A percentile compares a stretch with the other conserved stretches of the same genome.
These are phyloP conservation scores for Aspergillus neotritici DNA, from an alignment of 2,329 filamentous ascomycete species.

Conservation along the genomic window DNA sequence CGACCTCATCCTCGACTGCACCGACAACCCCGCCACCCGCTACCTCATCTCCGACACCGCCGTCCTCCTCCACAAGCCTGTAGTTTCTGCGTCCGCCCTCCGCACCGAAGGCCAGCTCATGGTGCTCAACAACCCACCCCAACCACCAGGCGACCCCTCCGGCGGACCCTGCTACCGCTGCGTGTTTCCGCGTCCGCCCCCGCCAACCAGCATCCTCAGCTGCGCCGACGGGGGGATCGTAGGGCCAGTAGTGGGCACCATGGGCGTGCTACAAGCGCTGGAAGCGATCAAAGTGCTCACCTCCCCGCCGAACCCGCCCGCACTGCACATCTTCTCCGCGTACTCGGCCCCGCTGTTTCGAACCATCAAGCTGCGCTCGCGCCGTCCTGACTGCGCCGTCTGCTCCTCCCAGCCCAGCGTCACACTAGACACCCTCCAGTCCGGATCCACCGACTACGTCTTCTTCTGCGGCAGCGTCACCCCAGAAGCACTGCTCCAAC, in stretches of 20 bases:
- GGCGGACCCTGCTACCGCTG: constrained; percentile 90
- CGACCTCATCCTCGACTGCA: constrained; percentile 87
- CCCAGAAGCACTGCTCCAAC: constrained; percentile 52
- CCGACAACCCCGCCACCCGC: constrained; percentile 83
- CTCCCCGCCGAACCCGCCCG: constrained; percentile 26
- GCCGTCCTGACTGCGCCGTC: constrained; percentile 66
- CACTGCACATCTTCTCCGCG: constrained; percentile 41
- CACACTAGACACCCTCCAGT: constrained; percentile 56
- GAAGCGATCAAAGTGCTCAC: constrained; percentile 82
- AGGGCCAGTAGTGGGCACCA: constrained; percentile 84
- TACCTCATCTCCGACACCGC: constrained; percentile 91
- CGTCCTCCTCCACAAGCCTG: constrained; percentile 68
- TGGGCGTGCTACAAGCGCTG: constrained; percentile 87
- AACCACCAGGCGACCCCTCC: constrained; percentile 49
- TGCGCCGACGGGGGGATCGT: constrained; percentile 92
- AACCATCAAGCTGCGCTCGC: constrained; percentile 65
- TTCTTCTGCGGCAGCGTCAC: constrained; percentile 69
- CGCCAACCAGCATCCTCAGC: constrained; percentile 71
- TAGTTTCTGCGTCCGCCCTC: constrained; percentile 85
- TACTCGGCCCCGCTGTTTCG: constrained; percentile 55
- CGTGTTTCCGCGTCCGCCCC: constrained; percentile 82
- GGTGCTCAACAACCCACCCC: constrained; percentile 74
- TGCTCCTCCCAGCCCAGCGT: constrained; percentile 64
- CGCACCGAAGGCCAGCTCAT: constrained; percentile 86
- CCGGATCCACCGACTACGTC: constrained; percentile 71